Percentiles rank a stretch among this genome's conserved stretches.
Evolutionary conservation across 257 asterid genomes (phyloP).

Genomic region (Solanum sitiens): DNA sequence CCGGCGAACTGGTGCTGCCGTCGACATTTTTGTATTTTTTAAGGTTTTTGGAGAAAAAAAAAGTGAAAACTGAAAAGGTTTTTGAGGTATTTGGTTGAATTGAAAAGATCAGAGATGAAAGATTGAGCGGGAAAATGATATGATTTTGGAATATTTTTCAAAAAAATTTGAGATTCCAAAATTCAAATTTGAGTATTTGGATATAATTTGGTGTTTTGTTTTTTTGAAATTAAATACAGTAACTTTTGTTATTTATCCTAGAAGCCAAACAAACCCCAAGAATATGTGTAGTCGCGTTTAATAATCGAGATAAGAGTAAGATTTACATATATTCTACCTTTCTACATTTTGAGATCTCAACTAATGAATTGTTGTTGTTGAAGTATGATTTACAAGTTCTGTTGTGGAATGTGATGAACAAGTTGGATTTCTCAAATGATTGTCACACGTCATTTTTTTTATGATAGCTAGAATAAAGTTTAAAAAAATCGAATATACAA

Average conservation of each 20-base stretch:
- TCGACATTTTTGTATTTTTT: slow-evolving; percentile 15
- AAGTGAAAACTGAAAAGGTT: background rate
- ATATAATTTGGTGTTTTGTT: background rate
- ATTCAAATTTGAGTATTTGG: background rate
- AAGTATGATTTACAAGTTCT: background rate
- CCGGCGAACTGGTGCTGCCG: slow-evolving; percentile 53
- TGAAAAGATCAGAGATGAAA: background rate
- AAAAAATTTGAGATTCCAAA: background rate
- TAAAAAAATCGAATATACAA: background rate
- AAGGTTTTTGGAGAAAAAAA: background rate
- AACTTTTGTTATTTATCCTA: background rate
- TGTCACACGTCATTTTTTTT: background rate
- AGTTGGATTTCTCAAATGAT: too few species aligned
- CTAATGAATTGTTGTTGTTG: background rate
- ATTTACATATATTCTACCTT: fast-evolving
- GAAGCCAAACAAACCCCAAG: background rate
- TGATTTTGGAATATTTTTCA: background rate
- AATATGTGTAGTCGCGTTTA: background rate
- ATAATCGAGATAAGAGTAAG: fast-evolving
- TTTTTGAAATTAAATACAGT: background rate
- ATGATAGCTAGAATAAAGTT: background rate
- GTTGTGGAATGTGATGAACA: background rate
- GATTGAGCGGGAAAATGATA: background rate
- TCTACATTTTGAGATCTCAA: too few species aligned
- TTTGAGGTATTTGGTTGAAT: background rate